Percentiles rank a stretch among this genome's conserved stretches.
Evolutionary conservation across 2,329 filamentous ascomycete genomes (phyloP).

Genomic region (Cryphonectria radicalis): DNA sequence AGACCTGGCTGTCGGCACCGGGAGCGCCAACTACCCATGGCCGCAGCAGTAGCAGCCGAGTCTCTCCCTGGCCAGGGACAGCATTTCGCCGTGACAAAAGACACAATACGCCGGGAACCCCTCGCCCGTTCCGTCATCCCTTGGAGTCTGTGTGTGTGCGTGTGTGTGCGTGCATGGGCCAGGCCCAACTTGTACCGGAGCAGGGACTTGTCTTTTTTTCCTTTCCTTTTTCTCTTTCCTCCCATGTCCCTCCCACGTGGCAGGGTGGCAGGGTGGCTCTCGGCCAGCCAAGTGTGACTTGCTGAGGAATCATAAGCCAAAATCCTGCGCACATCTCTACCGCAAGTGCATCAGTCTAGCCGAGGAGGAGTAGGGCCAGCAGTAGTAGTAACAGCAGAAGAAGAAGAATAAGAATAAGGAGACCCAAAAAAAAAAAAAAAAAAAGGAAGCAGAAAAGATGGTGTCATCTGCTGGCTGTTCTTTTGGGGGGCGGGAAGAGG

Average conservation of each 20-base stretch:
- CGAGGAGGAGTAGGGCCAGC: not conserved
- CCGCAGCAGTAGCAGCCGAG: not conserved
- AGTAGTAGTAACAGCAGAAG: too few relatives aligned
- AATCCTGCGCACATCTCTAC: slow-evolving; percentile 3
- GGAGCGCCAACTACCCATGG: not conserved
- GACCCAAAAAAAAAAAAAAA: too few relatives aligned
- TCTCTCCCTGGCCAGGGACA: not conserved
- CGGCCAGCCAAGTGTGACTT: not conserved
- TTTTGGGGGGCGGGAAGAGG: too few relatives aligned
- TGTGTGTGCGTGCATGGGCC: slow-evolving; percentile 1
- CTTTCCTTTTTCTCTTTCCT: not conserved
- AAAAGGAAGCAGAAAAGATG: too few relatives aligned
- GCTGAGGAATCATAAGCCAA: not conserved
- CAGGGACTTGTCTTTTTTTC: not conserved
- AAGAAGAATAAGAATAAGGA: not conserved
- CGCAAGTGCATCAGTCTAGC: not conserved
- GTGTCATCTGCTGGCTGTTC: too few relatives aligned
- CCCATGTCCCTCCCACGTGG: slow-evolving; percentile 8
- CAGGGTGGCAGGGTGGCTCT: not conserved
- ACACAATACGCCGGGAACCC: not conserved
- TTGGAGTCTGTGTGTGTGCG: not conserved
- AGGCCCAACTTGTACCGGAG: not conserved
- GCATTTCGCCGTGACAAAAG: not conserved
- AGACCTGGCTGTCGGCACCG: not conserved
- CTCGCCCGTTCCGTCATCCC: not conserved